These are phyloP conservation scores for Suhomyces prunicola DNA, from an alignment of 805 yeast species.

Conservation along the genomic window DNA sequence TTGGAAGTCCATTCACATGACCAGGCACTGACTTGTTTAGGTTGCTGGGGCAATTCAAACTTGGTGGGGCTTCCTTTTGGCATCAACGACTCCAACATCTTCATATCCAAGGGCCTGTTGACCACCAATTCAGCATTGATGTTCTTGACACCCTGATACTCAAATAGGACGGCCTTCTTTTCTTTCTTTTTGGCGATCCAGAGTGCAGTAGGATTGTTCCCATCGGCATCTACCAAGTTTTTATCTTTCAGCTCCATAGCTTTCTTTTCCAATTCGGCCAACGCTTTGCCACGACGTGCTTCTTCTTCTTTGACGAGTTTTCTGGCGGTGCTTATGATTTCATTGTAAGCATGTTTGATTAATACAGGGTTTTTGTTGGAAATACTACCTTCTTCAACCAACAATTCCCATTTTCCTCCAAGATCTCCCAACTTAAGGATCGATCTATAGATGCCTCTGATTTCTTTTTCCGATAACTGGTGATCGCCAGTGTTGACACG, in stretches of 20 bases:
- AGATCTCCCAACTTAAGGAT: constrained; percentile 81
- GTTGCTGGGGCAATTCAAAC: constrained; percentile 58
- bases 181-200: constrained; percentile 72
- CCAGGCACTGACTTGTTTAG: constrained; percentile 90
- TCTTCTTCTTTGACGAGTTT: constrained; percentile 65
- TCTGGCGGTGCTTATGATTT: constrained; percentile 60
- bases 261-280: constrained; percentile 57
- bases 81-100: constrained; percentile 51
- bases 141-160: constrained; percentile 81
- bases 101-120: constrained; percentile 83
- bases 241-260: constrained; percentile 53
- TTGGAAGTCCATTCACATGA: constrained; percentile 76
- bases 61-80: constrained; percentile 54
- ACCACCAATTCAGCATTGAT: constrained; percentile 86
- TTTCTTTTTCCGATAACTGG: constrained; percentile 77
- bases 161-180: constrained; percentile 85
- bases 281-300: constrained; percentile 49
- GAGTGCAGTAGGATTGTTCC: constrained; percentile 47
- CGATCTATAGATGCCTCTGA: constrained; percentile 80
- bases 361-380: constrained; percentile 80
- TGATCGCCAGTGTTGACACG: constrained; percentile 36
- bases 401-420: constrained; percentile 70
- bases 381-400: constrained; percentile 85
- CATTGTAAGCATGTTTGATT: constrained; percentile 73
- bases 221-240: constrained; percentile 35